Base-by-base conservation (phyloP, 2,329 filamentous ascomycete genomes). In the Rhynchosporium secalis region DNA sequence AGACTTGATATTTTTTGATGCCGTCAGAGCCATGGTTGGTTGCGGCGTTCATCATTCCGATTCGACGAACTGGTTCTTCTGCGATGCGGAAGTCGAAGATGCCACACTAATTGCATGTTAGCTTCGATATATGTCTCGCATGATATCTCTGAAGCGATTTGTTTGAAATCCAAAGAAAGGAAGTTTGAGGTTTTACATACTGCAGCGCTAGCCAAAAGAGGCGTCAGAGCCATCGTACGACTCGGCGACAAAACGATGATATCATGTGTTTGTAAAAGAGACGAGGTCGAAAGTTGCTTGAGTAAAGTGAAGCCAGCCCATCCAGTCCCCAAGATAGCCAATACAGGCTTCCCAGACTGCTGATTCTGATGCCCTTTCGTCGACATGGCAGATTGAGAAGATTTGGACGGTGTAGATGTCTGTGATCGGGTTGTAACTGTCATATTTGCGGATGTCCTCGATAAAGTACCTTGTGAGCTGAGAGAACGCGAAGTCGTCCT, bases 31-130 rank as follows among this genome's bases (percentile, higher is more conserved):
- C 45, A 20, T 40, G 29, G 36, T 48, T 15, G 2, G 56, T 15
- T 12, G 33, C 56, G 33, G 46, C 40, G 15, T 48, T 49, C 56
- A 49, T 49, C 56, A 58, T 58, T 40, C 71, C 67, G 45, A 74
- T 72, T 26, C 75, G 70, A 10, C 77, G 72, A 5, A 80, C 68
- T 0, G 78, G 77, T 65, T 79, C 78, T 65, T 80, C 78, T 26
- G 78, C 78, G 1, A 79, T 73, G 28, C 76, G 73, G 63, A 79
- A 78, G 58, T 79, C 74, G 72, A 79, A 79, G 36, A 79, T 73
- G 1, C 76, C 77, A 49, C 76, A 77, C 20, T 46, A 5, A 8
- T 10, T 26, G 43, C 3, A 20, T 20, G n/a, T 46, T 26, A 46
- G n/a, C 43, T 3, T 7, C 7, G 3, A 7, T 45, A 3, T 20